A percentile compares a stretch with the other conserved stretches of the same genome.
Evolutionary conservation across 116 monocot genomes (phyloP).

Genomic region (Phalaenopsis hybrid): DNA sequence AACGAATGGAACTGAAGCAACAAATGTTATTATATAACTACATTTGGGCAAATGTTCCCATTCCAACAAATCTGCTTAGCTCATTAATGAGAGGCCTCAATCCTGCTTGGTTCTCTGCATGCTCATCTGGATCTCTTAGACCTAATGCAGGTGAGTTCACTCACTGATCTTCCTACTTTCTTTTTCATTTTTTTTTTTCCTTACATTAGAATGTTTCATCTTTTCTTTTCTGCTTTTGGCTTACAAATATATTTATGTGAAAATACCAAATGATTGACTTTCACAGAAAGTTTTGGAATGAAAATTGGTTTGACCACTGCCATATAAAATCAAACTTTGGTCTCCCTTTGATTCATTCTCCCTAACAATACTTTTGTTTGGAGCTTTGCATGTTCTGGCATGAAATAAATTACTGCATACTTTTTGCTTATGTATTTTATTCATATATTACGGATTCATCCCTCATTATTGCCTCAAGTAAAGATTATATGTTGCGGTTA

Average conservation of each 20-base stretch:
- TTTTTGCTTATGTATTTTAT: not conserved
- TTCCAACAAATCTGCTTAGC: conserved; percentile 26
- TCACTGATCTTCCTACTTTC: not conserved
- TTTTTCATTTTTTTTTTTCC: not conserved
- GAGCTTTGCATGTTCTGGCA: too few relatives aligned
- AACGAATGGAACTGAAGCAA: conserved; percentile 32
- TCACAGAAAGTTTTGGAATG: too few relatives aligned
- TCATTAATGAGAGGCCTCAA: conserved; percentile 21
- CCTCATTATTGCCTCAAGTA: not conserved
- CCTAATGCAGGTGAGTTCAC: conserved; percentile 4
- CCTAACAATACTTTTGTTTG: too few relatives aligned
- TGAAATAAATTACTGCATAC: not conserved
- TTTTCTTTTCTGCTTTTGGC: too few relatives aligned
- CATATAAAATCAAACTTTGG: too few relatives aligned
- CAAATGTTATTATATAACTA: conserved; percentile 34
- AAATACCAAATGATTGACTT: too few relatives aligned
- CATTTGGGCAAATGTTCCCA: conserved; percentile 19
- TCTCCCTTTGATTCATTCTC: too few relatives aligned
- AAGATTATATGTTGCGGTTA: not conserved
- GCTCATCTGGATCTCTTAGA: conserved; percentile 11
- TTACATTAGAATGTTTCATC: not conserved
- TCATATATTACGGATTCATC: not conserved
- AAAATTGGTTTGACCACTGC: too few relatives aligned
- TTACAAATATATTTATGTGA: too few relatives aligned
- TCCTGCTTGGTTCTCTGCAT: conserved; percentile 2